Evolutionary conservation across 352 stramenopile species (phyloP), one percentile per base, ranked within the genome.

Genomic region (Pythium phragmitis): DNA sequence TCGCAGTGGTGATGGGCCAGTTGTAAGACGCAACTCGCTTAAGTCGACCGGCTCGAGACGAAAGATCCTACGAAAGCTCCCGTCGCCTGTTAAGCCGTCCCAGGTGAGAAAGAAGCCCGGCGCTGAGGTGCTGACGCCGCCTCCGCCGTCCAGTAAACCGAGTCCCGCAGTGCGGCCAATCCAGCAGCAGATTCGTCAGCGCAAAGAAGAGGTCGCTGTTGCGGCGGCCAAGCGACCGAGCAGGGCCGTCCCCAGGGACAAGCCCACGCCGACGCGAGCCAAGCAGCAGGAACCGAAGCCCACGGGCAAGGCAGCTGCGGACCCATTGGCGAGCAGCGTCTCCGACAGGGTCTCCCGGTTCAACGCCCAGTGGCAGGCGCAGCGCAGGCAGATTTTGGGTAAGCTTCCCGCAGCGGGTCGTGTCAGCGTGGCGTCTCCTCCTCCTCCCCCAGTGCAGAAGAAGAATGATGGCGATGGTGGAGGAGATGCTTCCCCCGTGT

Each of bases 331-430:
- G 17, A 23, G 52, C 43, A 57, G 26, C 23, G 41, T 74, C 17
- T 56, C 48, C 5, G 71, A 85, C 37, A 75, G 80, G 8, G 70
- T 86, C 37, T 75, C 76, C n/a, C 74, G 67, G 14, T 91, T 91
- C 66, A 91, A 50, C 19, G 42, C 46, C 19, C 55, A 69, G 56
- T 69, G 63, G 63, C 55, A 69, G 42, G 63, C 55, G 4, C 63
- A 69, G 50, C 55, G 56, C 17, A 21, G 58, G 28, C 46, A 60
- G 50, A 53, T 69, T 14, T 48, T 69, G 13, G 8, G 57, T 26
- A 63, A 69, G 9, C n/a, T 69, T 4, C 30, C 61, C 0, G 47
- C 53, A 13, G 26, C 37, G 0, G 36, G 34, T 17, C 19, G 16
- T 39, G 34, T 6, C 34, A 6, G 34, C 7, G 34, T 9, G 34